Percentiles rank a stretch among this genome's conserved stretches.
These are phyloP conservation scores for Gastrolobium villosum DNA, from an alignment of 306 rosid genomes.

Conservation along the genomic window DNA sequence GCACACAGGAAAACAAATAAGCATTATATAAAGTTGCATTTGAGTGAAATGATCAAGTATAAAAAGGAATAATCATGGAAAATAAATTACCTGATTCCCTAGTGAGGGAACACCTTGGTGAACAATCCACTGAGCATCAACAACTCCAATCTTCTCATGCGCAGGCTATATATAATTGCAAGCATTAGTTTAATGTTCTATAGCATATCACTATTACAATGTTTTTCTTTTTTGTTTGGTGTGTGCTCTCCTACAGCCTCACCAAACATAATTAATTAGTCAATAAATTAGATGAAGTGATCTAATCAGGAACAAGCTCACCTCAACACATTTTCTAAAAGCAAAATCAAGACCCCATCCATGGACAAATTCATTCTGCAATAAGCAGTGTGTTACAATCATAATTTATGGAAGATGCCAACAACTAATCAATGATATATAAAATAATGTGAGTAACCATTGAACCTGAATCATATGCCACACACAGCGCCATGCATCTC, in stretches of 20 bases:
- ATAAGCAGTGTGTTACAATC: constrained; percentile 19
- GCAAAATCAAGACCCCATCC: constrained; percentile 99
- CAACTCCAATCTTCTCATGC: constrained; percentile 96
- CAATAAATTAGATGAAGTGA: neutral
- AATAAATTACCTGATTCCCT: constrained; percentile 80
- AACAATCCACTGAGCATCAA: constrained; percentile 95
- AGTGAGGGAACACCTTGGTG: constrained; percentile 94
- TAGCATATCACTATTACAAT: neutral
- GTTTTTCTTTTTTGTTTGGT: neutral
- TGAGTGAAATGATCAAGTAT: constrained; percentile 5
- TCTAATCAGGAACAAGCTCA: constrained; percentile 45
- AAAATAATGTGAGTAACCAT: neutral
- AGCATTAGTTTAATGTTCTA: constrained; percentile 28
- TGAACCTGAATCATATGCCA: constrained; percentile 97
- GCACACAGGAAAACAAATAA: constrained; percentile 25
- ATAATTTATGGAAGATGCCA: constrained; percentile 14
- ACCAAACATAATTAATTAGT: neutral
- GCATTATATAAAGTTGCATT: constrained; percentile 21
- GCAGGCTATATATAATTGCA: constrained; percentile 73
- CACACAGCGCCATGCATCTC: constrained; percentile 98
- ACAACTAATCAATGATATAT: neutral
- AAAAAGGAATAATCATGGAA: neutral
- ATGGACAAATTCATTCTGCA: constrained; percentile 96
- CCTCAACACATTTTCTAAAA: constrained; percentile 96
- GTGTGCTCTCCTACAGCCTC: neutral